Evolutionary conservation across 495 filamentous ascomycete species (phyloP), one percentile per base, ranked within the genome.

Genomic region (Penicillium canescens): DNA sequence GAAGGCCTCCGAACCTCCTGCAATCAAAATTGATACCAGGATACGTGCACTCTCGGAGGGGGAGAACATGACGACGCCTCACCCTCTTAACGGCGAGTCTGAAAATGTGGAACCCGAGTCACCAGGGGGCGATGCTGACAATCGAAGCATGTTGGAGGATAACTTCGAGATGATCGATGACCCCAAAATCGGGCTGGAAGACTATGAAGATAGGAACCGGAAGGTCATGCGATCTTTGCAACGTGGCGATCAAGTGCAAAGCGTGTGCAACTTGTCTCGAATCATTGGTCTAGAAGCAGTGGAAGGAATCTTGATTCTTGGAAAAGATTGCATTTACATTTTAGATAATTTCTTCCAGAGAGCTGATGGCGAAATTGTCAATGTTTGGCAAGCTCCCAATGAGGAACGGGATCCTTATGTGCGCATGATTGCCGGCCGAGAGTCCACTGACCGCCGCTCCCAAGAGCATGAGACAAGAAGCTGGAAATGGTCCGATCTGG

Each of bases 401-500:
- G 92, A 98, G 55, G 94, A 98, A 68, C 86, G 94, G 37, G 94
- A 98, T 64, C 90, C 92, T 3, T 98, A 97, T 61, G 85, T 96
- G 23, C 89, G 92, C 56, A 92, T 97, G 75, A 94, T 97, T 57
- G 82, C 91, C 1, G 94, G 91, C 1, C 72, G 86, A 35, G 89
- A 92, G 62, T 75, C 84, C 8, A 74, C 75, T 44, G 86, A 90
- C 33, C 65, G 68, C 40, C 84, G 79, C 55, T 75, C 72, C 11
- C 74, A 76, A 21, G 90, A 94, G 43, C 88, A 92, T 60, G 88
- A 90, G 57, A 88, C 90, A 7, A 79, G 93, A 57, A 88, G 87
- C 68, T 98, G 94, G 95, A 88, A 86, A 54, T 97, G 92, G 91
- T 84, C 85, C 20, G 94, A 97, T 63, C 81, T 97, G 46, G 87